Conservation (phyloP, 106 monocot species). For the Dendrobium officinale region DNA sequence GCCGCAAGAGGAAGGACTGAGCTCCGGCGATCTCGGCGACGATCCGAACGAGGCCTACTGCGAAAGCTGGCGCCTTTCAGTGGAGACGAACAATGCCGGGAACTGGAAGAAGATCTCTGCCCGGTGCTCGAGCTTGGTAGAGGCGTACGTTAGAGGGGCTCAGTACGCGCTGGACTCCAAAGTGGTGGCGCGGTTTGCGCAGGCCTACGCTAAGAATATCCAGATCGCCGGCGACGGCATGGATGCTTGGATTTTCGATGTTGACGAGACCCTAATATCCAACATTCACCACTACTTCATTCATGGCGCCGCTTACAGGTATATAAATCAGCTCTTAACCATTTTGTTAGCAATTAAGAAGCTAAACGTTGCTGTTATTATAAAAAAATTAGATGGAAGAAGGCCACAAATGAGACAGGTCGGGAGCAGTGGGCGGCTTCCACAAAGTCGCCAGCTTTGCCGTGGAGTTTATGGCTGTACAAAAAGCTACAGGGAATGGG, state of each 20-base stretch:
- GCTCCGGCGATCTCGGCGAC: background rate
- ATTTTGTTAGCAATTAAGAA: too few relatives aligned
- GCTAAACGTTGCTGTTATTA: too few relatives aligned
- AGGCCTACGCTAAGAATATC: conserved; percentile 19
- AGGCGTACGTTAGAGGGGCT: conserved; percentile 27
- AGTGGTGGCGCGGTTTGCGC: conserved; percentile 18
- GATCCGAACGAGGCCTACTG: conserved; percentile 13
- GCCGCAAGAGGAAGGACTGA: background rate
- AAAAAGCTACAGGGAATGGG: conserved; percentile 19
- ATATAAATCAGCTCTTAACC: too few relatives aligned
- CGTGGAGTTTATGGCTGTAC: conserved; percentile 28
- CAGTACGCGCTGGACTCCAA: conserved; percentile 29
- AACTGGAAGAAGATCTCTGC: conserved; percentile 19
- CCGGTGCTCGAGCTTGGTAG: conserved; percentile 14
- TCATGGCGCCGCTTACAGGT: conserved; percentile 16
- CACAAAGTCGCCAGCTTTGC: conserved; percentile 8
- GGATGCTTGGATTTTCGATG: conserved; percentile 42
- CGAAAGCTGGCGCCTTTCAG: conserved; percentile 34
- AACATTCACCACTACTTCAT: conserved; percentile 35
- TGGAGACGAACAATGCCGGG: conserved; percentile 36
- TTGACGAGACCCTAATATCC: conserved; percentile 41
- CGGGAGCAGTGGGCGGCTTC: conserved; percentile 1
- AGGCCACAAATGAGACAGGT: background rate
- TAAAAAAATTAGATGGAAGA: background rate
- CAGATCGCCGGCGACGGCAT: conserved; percentile 24